Percentiles rank a stretch among this genome's conserved stretches.
phyloP scores from a whole-genome alignment of 331 rosid genomes.

The Pyracantha coccinea region DNA sequence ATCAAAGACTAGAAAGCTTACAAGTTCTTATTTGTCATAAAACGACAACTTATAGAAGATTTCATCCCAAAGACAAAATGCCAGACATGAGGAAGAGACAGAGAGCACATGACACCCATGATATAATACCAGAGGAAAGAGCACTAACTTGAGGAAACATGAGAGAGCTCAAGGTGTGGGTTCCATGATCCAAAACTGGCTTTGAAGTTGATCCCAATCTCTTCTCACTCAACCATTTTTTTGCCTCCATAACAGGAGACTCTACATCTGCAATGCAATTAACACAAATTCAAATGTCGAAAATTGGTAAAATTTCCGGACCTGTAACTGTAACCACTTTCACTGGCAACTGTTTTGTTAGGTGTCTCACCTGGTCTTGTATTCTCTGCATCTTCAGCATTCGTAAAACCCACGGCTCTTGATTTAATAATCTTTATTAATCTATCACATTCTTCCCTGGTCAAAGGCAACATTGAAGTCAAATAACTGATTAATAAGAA shows the following conservation, averaged over 20 bases:
- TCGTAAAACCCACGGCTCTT: conserved; percentile 53
- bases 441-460: conserved; percentile 80
- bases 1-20: not conserved
- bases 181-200: conserved; percentile 42
- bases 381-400: conserved; percentile 27
- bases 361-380: conserved; percentile 36
- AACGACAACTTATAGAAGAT: not conserved
- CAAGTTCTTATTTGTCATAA: not conserved
- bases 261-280: conserved; percentile 29
- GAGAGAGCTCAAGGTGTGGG: conserved; percentile 27
- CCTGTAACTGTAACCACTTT: conserved; percentile 12
- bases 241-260: conserved; percentile 69
- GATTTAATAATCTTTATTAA: conserved; percentile 62
- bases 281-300: not conserved
- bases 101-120: not conserved
- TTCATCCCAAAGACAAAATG: not conserved
- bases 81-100: not conserved
- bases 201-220: conserved; percentile 52
- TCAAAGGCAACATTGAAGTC: conserved; percentile 20
- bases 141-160: conserved; percentile 43
- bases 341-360: conserved; percentile 24
- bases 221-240: conserved; percentile 74
- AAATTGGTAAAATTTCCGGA: not conserved
- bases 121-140: conserved; percentile 3
- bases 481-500: conserved; percentile 5